Evolutionary conservation across 108 stramenopile species (phyloP), one percentile per base, ranked within the genome.

Genomic region (Fragilaria crotonensis): DNA sequence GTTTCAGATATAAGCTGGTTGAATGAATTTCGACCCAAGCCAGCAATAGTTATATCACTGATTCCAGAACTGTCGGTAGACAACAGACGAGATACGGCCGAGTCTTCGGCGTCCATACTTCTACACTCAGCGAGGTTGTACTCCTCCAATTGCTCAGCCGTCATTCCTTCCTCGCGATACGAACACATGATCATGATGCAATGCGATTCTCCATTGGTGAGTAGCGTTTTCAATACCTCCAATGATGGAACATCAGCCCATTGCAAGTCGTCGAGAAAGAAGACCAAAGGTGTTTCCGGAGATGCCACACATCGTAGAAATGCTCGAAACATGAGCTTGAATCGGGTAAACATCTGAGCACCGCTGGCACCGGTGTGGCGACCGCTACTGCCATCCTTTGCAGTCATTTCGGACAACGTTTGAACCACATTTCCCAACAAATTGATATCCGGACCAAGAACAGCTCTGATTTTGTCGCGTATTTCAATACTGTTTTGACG

Each of bases 211-310:
- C 2, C 3, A 28, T 20, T 45, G 4, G 2, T 25, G 17, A 31
- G 25, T 1, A 59, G 26, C 17, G 22, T n/a, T 46, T 57, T n/a
- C 11, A 81, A 48, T 47, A 85, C 22, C 25, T 76, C 68, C 14
- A 79, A 59, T 9, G 66, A 71, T 2, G 61, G 52, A 3, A 55
- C 33, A 64, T 84, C 83, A 4, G 77, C 75, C 83, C 83, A 84
- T 47, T 84, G 83, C 21, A 84, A 28, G 53, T 84, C 83, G 55
- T 81, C 79, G 27, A 76, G 25, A 64, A 84, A 73, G 36, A 85
- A 52, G 5, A 76, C 72, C 28, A 67, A 21, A 19, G 59, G 59
- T 58, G 17, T 21, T 31, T 50, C 64, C 14, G 29, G 30, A 14
- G 44, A 50, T 5, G 22, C 28, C 4, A 55, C 26, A 3, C 9